Conservation (phyloP, 2,329 filamentous ascomycete species). For the Chaetomium strumarium region DNA sequence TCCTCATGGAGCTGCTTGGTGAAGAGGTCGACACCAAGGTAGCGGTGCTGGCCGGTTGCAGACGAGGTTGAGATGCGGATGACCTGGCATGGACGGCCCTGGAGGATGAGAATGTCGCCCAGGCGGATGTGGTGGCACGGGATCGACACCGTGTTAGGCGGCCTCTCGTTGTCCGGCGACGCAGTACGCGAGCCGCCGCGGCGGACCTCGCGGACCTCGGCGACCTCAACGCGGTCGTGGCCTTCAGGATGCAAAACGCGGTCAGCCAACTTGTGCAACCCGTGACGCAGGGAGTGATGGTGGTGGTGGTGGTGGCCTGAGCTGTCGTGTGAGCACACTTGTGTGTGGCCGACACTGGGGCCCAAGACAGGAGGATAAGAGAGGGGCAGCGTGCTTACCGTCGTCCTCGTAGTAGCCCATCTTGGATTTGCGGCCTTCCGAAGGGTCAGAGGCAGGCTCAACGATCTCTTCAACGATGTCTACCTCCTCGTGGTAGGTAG, state of each 20-base stretch:
- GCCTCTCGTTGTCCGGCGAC: slow-evolving; percentile 31
- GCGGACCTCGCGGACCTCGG: slow-evolving; percentile 43
- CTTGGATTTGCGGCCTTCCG: slow-evolving; percentile 41
- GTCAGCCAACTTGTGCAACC: slow-evolving; percentile 53
- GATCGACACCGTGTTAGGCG: slow-evolving; percentile 84
- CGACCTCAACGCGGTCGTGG: slow-evolving; percentile 44
- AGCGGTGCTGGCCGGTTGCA: slow-evolving; percentile 98
- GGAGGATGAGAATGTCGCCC: slow-evolving; percentile 96
- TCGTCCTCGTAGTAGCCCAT: slow-evolving; percentile 63
- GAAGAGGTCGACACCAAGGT: slow-evolving; percentile 99
- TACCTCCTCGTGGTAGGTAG: slow-evolving; percentile 50
- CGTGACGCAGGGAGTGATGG: slow-evolving; percentile 54
- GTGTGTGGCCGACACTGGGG: slow-evolving; percentile 6
- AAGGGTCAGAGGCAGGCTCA: slow-evolving; percentile 41
- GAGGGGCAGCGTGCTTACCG: slow-evolving; percentile 38
- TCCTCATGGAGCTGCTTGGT: slow-evolving; percentile 99
- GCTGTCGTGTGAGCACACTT: slow-evolving; percentile 19
- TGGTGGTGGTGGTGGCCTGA: slow-evolving; percentile 55
- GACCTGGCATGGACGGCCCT: slow-evolving; percentile 98
- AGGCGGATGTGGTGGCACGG: slow-evolving; percentile 99
- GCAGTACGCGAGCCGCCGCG: slow-evolving; percentile 30
- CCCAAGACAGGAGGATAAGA: slow-evolving; percentile 10
- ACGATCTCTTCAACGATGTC: slow-evolving; percentile 62
- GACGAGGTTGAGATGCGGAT: slow-evolving; percentile 98
- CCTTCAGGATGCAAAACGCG: slow-evolving; percentile 44